Evolutionary conservation across 2,329 filamentous ascomycete genomes (phyloP), one percentile per base, ranked within the genome.

Genomic region (Sporothrix globosa): DNA sequence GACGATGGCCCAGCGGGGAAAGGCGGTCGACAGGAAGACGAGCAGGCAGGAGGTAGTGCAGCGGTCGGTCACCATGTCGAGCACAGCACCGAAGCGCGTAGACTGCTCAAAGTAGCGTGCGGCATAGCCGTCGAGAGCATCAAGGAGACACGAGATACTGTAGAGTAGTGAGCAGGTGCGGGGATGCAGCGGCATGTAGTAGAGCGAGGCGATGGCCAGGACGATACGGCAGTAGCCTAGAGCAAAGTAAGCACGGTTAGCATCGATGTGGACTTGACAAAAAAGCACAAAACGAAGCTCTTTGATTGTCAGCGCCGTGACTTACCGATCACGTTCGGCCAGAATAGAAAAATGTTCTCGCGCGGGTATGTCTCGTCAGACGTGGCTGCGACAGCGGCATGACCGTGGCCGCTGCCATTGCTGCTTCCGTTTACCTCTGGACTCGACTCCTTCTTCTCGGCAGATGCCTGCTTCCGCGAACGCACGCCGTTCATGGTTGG

Each of bases 131-230:
- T 99, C 96, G 74, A 98, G 87, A 60, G 95, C 96, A 79, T 99
- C 96, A 74, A 99, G 91, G 58, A 98, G 87, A 80, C 96, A 98
- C 34, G 95, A 98, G 71, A 99, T 83, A 79, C 90, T 95, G 85
- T 99, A 99, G 69, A 96, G 88, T 66, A 94, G 81, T 71, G 92
- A 94, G 83, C 95, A 98, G 50, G 94, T 97, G 77, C 95, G 91
- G n/a, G 95, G 95, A 80, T 99, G 96, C 69, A 98, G 88, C 67
- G 96, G 95, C 96, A 99, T 99, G 84, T 97, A 99, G 84, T 98
- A 97, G 75, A 99, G 89, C 39, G 96, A 97, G 63, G 92, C 92
- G 77, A 97, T 83, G 76, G 94, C 93, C 75, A 95, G 87, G 74
- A 95, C 82, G 77, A 96, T 91, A 76, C 92, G 90, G 71, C 83